phyloP scores from a whole-genome alignment of 2,329 filamentous ascomycete species.

The Fusarium caatingaense region DNA sequence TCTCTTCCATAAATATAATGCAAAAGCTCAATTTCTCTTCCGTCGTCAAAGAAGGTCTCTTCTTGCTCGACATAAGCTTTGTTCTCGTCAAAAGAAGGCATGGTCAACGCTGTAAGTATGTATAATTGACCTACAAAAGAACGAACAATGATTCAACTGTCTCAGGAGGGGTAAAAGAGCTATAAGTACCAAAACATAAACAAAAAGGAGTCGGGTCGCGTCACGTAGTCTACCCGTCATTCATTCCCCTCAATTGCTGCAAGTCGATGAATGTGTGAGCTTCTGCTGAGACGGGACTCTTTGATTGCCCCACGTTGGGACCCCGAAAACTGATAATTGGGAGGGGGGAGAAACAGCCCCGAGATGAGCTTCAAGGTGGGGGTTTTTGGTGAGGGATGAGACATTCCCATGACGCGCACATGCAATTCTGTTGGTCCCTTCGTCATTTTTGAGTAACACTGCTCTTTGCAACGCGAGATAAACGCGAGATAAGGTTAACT shows the following conservation, averaged over 20 bases:
- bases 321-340: constrained; percentile 1
- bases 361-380: constrained; percentile 28
- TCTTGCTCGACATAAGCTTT: constrained; percentile 58
- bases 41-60: constrained; percentile 70
- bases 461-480: background rate
- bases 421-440: constrained; percentile 13
- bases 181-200: constrained; percentile 24
- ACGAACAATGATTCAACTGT: constrained; percentile 22
- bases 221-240: constrained; percentile 41
- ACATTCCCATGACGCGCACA: constrained; percentile 41
- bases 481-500: constrained; percentile 10
- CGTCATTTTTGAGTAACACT: background rate
- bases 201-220: constrained; percentile 30
- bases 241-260: constrained; percentile 26
- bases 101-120: constrained; percentile 2
- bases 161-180: background rate
- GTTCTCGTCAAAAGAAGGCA: constrained; percentile 51
- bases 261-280: constrained; percentile 15
- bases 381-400: constrained; percentile 12
- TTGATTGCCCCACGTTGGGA: constrained; percentile 18
- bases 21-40: constrained; percentile 78
- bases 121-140: constrained; percentile 44
- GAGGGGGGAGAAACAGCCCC: constrained; percentile 16
- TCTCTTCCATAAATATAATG: constrained; percentile 74
- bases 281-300: constrained; percentile 1